phyloP scores from a whole-genome alignment of 306 rosid genomes.

The Psophocarpus tetragonolobus region DNA sequence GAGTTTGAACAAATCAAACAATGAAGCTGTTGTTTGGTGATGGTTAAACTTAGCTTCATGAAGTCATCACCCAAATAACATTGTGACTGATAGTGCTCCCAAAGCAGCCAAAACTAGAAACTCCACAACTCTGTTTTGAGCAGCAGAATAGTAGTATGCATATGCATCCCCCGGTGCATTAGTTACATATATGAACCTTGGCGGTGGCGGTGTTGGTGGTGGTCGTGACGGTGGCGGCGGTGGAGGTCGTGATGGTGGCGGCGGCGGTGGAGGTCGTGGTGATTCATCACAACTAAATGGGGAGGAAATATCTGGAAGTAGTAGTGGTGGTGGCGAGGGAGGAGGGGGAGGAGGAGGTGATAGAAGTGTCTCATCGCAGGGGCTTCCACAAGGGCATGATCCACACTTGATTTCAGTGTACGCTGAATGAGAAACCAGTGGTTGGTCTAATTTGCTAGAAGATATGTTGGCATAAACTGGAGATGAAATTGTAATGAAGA shows the following conservation, averaged over 20 bases:
- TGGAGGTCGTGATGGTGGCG: conserved; percentile 12
- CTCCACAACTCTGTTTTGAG: conserved; percentile 35
- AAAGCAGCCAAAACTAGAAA: conserved; percentile 35
- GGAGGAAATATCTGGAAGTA: conserved; percentile 29
- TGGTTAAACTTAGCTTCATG: conserved; percentile 4
- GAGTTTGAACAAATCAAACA: conserved; percentile 19
- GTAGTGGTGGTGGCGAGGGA: conserved; percentile 28
- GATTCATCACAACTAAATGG: background rate
- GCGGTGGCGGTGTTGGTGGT: conserved; percentile 63
- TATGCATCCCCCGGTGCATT: conserved; percentile 55
- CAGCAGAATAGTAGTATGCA: conserved; percentile 38
- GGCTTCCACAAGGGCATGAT: conserved; percentile 68
- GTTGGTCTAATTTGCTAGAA: conserved; percentile 31
- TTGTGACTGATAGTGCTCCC: conserved; percentile 30
- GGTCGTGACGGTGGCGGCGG: conserved; percentile 21
- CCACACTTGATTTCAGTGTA: conserved; percentile 69
- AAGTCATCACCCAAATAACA: conserved; percentile 31
- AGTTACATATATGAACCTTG: conserved; percentile 72
- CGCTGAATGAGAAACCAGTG: background rate
- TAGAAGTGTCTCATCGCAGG: conserved; percentile 47
- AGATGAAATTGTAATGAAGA: conserved; percentile 34
- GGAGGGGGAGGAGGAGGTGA: conserved; percentile 42
- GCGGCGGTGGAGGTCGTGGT: conserved; percentile 23
- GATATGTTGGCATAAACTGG: background rate
- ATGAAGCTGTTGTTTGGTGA: background rate